Percentiles rank a stretch among this genome's conserved stretches.
phyloP scores from a whole-genome alignment of 208 protist genomes.

The Phytomonas serpens region DNA sequence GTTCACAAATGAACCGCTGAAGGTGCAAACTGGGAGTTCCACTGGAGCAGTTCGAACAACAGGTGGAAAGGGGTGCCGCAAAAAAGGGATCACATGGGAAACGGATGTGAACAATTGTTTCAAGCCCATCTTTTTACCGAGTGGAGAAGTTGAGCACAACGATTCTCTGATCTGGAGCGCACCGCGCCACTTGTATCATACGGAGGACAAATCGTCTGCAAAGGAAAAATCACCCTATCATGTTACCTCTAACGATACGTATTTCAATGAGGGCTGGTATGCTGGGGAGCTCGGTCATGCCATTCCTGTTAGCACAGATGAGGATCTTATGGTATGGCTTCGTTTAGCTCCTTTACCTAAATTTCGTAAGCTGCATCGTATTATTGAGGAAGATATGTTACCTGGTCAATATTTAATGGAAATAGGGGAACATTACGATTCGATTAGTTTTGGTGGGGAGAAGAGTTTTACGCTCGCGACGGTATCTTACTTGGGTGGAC shows the following conservation, averaged over 20 bases:
- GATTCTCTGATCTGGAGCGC: slow-evolving; percentile 51
- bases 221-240: slow-evolving; percentile 12
- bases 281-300: slow-evolving; percentile 65
- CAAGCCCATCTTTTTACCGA: slow-evolving; percentile 37
- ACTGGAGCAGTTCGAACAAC: background rate
- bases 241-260: slow-evolving; percentile 49
- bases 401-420: slow-evolving; percentile 86
- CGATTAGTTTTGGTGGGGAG: slow-evolving; percentile 84
- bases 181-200: slow-evolving; percentile 22
- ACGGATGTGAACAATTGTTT: slow-evolving; percentile 89
- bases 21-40: background rate
- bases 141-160: background rate
- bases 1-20: slow-evolving; percentile 47
- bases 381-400: slow-evolving; percentile 73
- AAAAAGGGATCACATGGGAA: slow-evolving; percentile 93
- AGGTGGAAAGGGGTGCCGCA: slow-evolving; percentile 39
- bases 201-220: slow-evolving; percentile 1
- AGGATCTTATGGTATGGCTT: slow-evolving; percentile 99
- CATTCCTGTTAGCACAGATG: slow-evolving; percentile 86
- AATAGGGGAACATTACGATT: slow-evolving; percentile 90
- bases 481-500: slow-evolving; percentile 92
- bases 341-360: slow-evolving; percentile 91
- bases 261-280: slow-evolving; percentile 85
- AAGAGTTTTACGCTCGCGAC: slow-evolving; percentile 95
- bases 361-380: slow-evolving; percentile 97